Evolutionary conservation across 176 grass and related monocot species (phyloP).

Genomic region (Bonia amplexicaulis): DNA sequence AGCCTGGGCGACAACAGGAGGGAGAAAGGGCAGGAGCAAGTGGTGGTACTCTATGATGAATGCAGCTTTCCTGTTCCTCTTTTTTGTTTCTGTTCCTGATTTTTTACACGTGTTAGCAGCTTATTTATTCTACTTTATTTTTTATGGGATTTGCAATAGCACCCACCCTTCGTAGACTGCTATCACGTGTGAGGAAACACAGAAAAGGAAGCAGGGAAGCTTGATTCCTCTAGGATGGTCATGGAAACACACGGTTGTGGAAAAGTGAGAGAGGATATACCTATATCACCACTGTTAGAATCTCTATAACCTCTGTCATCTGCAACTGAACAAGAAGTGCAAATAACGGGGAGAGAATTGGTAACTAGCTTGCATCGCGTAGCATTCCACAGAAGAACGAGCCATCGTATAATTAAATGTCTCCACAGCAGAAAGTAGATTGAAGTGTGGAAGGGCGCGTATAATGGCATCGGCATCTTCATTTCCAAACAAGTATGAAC

Average conservation of each 20-base stretch:
- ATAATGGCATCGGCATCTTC: neutral
- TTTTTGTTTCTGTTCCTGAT: too few species aligned
- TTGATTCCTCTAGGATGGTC: too few species aligned
- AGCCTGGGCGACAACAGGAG: neutral
- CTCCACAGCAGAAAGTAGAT: neutral
- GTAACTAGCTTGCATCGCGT: neutral
- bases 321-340: slow-evolving; percentile 1
- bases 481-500: neutral
- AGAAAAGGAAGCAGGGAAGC: too few species aligned
- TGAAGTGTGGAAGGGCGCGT: neutral
- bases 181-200: too few species aligned
- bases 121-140: too few species aligned
- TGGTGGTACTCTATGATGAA: neutral
- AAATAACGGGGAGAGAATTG: neutral
- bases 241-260: neutral
- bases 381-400: neutral
- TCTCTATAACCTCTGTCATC: slow-evolving; percentile 33
- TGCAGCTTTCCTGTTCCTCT: too few species aligned
- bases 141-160: too few species aligned
- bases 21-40: neutral
- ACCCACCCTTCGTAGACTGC: too few species aligned
- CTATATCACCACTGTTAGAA: slow-evolving; percentile 29
- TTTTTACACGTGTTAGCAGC: too few species aligned
- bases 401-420: neutral
- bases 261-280: neutral